Base-by-base conservation (phyloP, 257 asterid species). In the Solanum megistacrolobum region DNA sequence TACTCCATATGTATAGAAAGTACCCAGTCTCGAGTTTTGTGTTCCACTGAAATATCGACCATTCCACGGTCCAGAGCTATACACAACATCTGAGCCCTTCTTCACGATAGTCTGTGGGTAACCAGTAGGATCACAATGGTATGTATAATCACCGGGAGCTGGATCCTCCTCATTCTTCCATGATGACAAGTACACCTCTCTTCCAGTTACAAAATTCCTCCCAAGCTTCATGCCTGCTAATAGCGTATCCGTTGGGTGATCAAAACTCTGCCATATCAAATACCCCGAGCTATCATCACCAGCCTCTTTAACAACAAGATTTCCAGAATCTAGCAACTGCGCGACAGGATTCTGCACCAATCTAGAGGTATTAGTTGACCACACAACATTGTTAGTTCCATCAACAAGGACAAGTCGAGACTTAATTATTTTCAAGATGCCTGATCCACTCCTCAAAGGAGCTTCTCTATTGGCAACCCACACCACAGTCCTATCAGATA, bases 91-190 rank as follows among this genome's bases (percentile, higher is more conserved):
- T 9, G 20, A 35, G 31, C 88, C 89, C 13, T 12, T 86, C 58
- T 14, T 84, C 38, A 86, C 1, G 46, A 90, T 91, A 25, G 83
- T 0, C 31, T 91, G 87, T n/a, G 92, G 89, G 85, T 91, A 35
- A 23, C 91, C 92, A 87, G 39, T 11, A 87, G 86, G 86, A 6
- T 87, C 90, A 4, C 92, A 85, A 68, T 52, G 84, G 41, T 1
- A 14, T 9, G 84, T 32, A 36, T 32, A 92, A 3, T 92, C 92
- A 14, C 93, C 93, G 1, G 87, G 82, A 4, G 94, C 91, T 25
- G 94, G 95, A 41, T 93, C 93, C 5, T 91, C 91, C 14, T 23
- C 13, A 3, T 41, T 84, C 86, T 48, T 91, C 95, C 95, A 92
- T 1, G 95, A 91, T 2, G 90, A 91, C 52, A 92, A 23, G 12